Conservation (phyloP, 1,139 yeast species). For the Saccharomyces uvarum region DNA sequence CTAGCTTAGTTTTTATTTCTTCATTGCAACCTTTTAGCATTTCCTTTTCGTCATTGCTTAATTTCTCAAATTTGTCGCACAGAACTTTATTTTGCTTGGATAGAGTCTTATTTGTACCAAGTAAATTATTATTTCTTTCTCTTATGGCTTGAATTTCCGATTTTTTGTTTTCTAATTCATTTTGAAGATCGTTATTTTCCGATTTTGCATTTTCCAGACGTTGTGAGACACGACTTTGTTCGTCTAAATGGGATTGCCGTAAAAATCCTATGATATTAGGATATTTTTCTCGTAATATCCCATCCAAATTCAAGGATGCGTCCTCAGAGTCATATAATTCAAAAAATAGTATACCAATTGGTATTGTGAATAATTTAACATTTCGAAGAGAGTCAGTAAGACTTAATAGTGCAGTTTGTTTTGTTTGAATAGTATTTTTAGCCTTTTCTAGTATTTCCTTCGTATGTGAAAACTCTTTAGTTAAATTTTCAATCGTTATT, state of each 20-base stretch:
- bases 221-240: background rate
- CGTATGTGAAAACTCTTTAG: background rate
- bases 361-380: slow-evolving; percentile 27
- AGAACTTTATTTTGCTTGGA: background rate
- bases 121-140: background rate
- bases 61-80: background rate
- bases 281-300: background rate
- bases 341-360: slow-evolving; percentile 25
- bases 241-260: background rate
- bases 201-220: background rate
- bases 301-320: background rate
- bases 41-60: background rate
- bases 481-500: background rate
- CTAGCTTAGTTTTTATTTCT: background rate
- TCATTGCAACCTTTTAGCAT: background rate
- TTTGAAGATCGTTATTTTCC: background rate
- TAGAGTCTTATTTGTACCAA: background rate
- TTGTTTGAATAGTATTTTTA: background rate
- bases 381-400: slow-evolving; percentile 4
- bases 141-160: background rate
- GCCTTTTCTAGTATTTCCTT: background rate
- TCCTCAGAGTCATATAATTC: slow-evolving; percentile 9
- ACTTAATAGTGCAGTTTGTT: background rate
- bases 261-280: background rate
- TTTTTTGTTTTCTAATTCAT: background rate